Conservation (phyloP, 805 yeast genomes). For the Clavispora phyllophila region DNA sequence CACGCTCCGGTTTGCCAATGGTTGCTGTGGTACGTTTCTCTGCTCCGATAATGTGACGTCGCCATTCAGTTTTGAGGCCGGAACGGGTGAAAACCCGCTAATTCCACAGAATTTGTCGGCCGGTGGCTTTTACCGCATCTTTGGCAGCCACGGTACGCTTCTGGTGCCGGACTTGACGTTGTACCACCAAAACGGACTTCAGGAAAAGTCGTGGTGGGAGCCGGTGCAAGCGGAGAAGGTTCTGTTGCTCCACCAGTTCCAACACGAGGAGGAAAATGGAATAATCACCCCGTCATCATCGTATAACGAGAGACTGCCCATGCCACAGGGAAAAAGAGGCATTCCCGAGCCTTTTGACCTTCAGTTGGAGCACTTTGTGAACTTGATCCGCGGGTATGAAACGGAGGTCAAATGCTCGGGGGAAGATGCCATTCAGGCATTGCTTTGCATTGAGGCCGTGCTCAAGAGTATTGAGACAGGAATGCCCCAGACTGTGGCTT, state of each 20-base stretch:
- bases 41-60: constrained; percentile 39
- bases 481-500: constrained; percentile 17
- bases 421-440: constrained; percentile 29
- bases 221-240: constrained; percentile 22
- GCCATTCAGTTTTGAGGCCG: constrained; percentile 37
- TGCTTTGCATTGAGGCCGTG: constrained; percentile 34
- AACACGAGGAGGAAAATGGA: constrained; percentile 4
- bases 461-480: constrained; percentile 27
- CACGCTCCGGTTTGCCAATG: constrained; percentile 32
- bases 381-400: constrained; percentile 24
- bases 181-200: constrained; percentile 25
- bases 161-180: constrained; percentile 38
- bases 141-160: constrained; percentile 36
- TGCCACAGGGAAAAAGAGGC: constrained; percentile 1
- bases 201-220: constrained; percentile 25
- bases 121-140: constrained; percentile 34
- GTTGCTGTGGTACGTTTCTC: constrained; percentile 37
- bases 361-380: constrained; percentile 36
- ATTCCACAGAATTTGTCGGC: constrained; percentile 27
- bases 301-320: constrained; percentile 13
- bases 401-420: constrained; percentile 28
- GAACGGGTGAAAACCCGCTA: constrained; percentile 42
- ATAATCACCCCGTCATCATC: constrained; percentile 29
- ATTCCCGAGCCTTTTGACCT: constrained; percentile 31
- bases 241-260: constrained; percentile 10